Conservation (phyloP, 306 rosid genomes). For the Trifolium dubium region DNA sequence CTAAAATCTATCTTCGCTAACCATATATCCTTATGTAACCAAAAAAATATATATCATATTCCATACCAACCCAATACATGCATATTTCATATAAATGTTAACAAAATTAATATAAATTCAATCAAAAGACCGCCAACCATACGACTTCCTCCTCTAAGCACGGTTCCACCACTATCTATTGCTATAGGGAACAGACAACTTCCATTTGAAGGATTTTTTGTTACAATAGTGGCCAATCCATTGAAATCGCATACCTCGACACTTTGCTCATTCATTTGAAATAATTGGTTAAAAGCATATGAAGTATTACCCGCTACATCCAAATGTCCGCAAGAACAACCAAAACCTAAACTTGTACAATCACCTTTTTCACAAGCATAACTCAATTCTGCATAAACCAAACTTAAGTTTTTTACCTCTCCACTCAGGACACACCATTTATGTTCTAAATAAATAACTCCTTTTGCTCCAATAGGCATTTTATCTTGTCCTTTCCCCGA, state of each 20-base stretch:
- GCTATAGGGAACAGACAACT: conserved; percentile 58
- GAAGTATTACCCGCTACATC: conserved; percentile 40
- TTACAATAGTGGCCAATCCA: conserved; percentile 50
- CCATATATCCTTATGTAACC: too few species aligned
- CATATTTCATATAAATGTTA: conserved; percentile 2
- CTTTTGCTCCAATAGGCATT: conserved; percentile 58
- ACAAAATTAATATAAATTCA: conserved; percentile 43
- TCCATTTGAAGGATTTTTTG: conserved; percentile 47
- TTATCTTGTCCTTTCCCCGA: conserved; percentile 50
- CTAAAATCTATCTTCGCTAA: conserved; percentile 7
- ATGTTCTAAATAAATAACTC: conserved; percentile 57
- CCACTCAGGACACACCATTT: conserved; percentile 63
- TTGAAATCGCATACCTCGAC: conserved; percentile 64
- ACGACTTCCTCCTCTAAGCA: conserved; percentile 31
- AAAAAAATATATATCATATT: too few species aligned
- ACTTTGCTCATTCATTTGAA: conserved; percentile 65
- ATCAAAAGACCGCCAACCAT: conserved; percentile 14
- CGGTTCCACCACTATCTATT: conserved; percentile 46
- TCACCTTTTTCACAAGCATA: conserved; percentile 66
- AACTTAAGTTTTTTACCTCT: not conserved
- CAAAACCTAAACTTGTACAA: conserved; percentile 55
- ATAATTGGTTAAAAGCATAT: conserved; percentile 71
- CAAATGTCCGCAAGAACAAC: conserved; percentile 55
- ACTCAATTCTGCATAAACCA: not conserved
- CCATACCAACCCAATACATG: not conserved